Base-by-base conservation (phyloP, 2,329 filamentous ascomycete species). In the Spiromastix sp. region DNA sequence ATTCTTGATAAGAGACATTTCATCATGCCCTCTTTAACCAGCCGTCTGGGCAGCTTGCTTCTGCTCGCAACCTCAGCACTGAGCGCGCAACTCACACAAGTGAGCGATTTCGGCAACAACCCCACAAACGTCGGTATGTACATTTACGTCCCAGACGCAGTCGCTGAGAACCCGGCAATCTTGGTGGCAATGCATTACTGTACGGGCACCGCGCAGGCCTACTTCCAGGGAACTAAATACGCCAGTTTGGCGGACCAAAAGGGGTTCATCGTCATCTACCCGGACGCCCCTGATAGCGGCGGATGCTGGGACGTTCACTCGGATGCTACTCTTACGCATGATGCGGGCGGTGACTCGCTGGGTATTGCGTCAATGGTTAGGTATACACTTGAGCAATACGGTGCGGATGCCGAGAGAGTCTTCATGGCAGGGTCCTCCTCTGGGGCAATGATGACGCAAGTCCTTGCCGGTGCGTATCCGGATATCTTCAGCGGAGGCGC, bases 351-450 rank as follows among this genome's bases (percentile, higher is more conserved):
- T 2, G 70, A 78, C 50, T 70, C 64, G 32, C 66, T 68, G 27
- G 62, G 64, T 0, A 72, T 79, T 38, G 69, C 67, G 16, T 74
- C 71, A 47, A 77, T 78, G 72, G 71, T 77, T 30, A 59, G 54
- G 25, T 76, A 72, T 45, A 61, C 70, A 3, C 51, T 77, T n/a
- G 42, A 50, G 6, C 63, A 63, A 47, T 75, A 77, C 54, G 57
- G 59, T 2, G 72, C 61, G 17, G 68, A 78, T 46, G 46, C 63
- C 19, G 57, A 48, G 41, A 63, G 61, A 36, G 69, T 77, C 2
- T 77, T 68, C 40, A 69, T 69, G 2, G 72, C 68, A 0, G 74
- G 74, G 10, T 56, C 62, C 21, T 67, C 62, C 21, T 71, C 68
- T 0, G 70, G 70, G 21, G 70, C 61, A 15, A 73, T 73, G 70